Base-by-base conservation (phyloP, 208 protist genomes). In the Leptomonas pyrrhocoris region DNA sequence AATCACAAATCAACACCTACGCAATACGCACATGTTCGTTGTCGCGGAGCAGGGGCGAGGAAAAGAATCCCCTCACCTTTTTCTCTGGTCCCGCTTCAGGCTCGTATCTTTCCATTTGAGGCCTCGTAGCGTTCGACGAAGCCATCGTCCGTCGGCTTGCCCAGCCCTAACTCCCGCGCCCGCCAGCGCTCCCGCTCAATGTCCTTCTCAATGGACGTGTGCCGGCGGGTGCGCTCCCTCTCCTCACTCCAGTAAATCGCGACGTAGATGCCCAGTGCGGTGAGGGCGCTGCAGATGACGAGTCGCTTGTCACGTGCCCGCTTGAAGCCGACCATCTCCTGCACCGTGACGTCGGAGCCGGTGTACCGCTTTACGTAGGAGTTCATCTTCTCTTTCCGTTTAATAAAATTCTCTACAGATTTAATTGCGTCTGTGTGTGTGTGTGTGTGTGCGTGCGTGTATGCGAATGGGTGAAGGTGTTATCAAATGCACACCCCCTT, bases 171-270 rank as follows among this genome's bases (percentile, higher is more conserved):
- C 74, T 89, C 76, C 64, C 74, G 62, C 48, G 88, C 88, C 19
- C 88, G 80, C 85, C 88, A 93, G n/a, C 78, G 78, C 73, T 93
- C 88, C 3, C 88, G 80, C 58, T 88, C 85, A 71, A 93, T 93
- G 49, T 93, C 88, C 61, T 93, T 93, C 45, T 85, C 80, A 54
- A 93, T 93, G 6, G 85, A 91, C 19, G 63, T 58, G 69, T 93
- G 88, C 9, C 82, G 79, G 28, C 88, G 79, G 11, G 61, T 53
- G 38, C 73, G 62, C 58, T 93, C 72, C 23, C 66, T 73, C 72
- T 91, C 88, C 61, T 93, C 88, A 58, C 18, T 78, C n/a, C 76
- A 79, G 62, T 85, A 85, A 15, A 93, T 81, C 0, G 54, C 77
- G 0, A 56, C 59, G 76, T 93, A 93, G 38, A 79, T 84, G 57